These are phyloP conservation scores for Mycena alexandri DNA, from an alignment of 768 basidiomycete species.

Conservation along the genomic window DNA sequence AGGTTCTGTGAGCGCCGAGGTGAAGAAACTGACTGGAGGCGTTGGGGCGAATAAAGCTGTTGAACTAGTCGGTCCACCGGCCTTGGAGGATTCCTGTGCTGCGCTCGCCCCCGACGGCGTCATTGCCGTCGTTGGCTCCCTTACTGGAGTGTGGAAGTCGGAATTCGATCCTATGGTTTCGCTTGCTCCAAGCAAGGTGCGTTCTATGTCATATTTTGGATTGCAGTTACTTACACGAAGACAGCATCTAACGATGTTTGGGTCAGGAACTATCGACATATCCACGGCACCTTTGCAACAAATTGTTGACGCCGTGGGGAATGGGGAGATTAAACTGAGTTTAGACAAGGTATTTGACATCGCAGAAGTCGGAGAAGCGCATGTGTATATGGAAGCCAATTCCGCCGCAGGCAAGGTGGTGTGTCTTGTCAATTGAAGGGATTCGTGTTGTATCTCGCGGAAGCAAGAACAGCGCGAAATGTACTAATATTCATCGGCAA, in stretches of 20 bases:
- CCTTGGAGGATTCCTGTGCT: constrained; percentile 36
- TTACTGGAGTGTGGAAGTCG: constrained; percentile 40
- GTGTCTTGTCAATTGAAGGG: constrained; percentile 38
- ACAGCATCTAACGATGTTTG: constrained; percentile 42
- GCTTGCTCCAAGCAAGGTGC: constrained; percentile 40
- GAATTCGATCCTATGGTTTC: constrained; percentile 39
- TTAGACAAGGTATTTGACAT: constrained; percentile 43
- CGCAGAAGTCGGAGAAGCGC: constrained; percentile 37
- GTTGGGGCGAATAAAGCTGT: constrained; percentile 41
- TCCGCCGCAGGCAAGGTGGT: constrained; percentile 42
- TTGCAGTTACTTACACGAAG: background rate
- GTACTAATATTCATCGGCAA: background rate
- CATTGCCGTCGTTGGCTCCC: constrained; percentile 38
- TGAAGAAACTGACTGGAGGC: constrained; percentile 37
- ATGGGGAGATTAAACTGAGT: constrained; percentile 35
- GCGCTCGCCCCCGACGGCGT: constrained; percentile 35
- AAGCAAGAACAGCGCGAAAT: background rate
- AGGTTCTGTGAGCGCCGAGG: constrained; percentile 35
- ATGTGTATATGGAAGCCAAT: constrained; percentile 43
- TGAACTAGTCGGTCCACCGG: constrained; percentile 41
- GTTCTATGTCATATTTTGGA: background rate
- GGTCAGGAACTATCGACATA: constrained; percentile 36
- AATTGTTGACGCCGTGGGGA: constrained; percentile 40
- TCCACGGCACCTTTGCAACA: constrained; percentile 40
- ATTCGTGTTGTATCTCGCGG: background rate